These are phyloP conservation scores for Apiospora malaysiana DNA, from an alignment of 2,329 filamentous ascomycete genomes.

Conservation along the genomic window DNA sequence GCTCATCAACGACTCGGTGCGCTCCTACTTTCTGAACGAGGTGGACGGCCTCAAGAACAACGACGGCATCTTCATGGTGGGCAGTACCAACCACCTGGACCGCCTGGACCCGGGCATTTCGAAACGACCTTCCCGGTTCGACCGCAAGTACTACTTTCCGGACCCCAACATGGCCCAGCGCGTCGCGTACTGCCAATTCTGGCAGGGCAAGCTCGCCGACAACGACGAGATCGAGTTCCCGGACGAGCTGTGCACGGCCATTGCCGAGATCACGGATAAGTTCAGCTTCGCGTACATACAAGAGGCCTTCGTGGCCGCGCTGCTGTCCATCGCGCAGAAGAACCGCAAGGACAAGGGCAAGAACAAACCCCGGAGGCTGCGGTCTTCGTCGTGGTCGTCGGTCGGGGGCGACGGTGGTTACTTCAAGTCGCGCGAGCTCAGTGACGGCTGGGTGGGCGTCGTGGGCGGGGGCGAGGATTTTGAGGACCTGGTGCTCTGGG, in stretches of 20 bases:
- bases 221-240: constrained; percentile 68
- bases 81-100: constrained; percentile 70
- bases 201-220: constrained; percentile 61
- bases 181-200: constrained; percentile 65
- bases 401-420: constrained; percentile 38
- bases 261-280: constrained; percentile 66
- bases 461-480: constrained; percentile 44
- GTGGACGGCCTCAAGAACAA: constrained; percentile 73
- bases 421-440: constrained; percentile 24
- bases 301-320: constrained; percentile 69
- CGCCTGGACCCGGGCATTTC: constrained; percentile 69
- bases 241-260: constrained; percentile 59
- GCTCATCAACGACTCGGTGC: constrained; percentile 63
- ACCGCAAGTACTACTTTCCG: constrained; percentile 70
- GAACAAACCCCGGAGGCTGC: constrained; percentile 16
- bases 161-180: constrained; percentile 61
- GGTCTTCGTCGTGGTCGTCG: constrained; percentile 21
- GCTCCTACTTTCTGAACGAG: constrained; percentile 76
- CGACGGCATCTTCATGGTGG: constrained; percentile 74
- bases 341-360: constrained; percentile 27
- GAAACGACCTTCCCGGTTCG: constrained; percentile 70
- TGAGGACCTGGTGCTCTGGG: constrained; percentile 61
- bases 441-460: constrained; percentile 48
- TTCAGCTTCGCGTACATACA: constrained; percentile 76
- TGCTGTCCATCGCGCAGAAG: constrained; percentile 61